These are phyloP conservation scores for Metarhizium humberi DNA, from an alignment of 2,329 filamentous ascomycete genomes.

Conservation along the genomic window DNA sequence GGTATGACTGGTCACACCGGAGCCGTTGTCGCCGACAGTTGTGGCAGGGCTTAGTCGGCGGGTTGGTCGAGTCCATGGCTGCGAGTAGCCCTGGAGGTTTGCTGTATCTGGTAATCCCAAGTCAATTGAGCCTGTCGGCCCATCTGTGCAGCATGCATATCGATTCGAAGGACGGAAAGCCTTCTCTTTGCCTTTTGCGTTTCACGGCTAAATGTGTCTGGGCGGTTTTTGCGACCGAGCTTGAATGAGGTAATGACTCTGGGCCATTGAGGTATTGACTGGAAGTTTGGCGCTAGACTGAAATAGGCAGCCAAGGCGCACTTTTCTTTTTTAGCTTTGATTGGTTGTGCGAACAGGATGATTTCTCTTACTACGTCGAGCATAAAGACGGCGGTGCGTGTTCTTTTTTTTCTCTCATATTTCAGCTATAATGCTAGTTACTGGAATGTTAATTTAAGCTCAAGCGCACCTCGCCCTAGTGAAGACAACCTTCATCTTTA, in stretches of 20 bases:
- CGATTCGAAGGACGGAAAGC: neutral
- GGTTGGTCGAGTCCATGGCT: constrained; percentile 14
- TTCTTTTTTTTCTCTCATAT: too few species aligned
- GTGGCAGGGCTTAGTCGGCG: constrained; percentile 34
- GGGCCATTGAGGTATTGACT: constrained; percentile 1
- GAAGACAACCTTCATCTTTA: too few species aligned
- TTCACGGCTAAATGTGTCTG: neutral
- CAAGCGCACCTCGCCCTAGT: too few species aligned
- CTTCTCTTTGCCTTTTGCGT: constrained; percentile 2
- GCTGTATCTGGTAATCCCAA: constrained; percentile 4
- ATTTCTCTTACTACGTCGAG: too few species aligned
- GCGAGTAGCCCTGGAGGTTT: neutral
- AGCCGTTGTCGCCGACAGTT: constrained; percentile 44
- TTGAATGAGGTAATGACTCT: neutral
- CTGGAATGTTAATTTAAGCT: too few species aligned
- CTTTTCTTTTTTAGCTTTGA: too few species aligned
- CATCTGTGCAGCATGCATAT: constrained; percentile 5
- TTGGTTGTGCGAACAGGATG: too few species aligned
- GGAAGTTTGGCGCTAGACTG: constrained; percentile 15
- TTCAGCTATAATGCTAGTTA: too few species aligned
- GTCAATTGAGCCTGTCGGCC: constrained; percentile 7
- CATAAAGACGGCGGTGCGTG: too few species aligned
- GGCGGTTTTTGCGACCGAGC: neutral
- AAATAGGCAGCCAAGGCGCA: neutral
- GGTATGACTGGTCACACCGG: constrained; percentile 42